Percentiles rank a stretch among this genome's conserved stretches.
phyloP scores from a whole-genome alignment of 257 asterid species.

The Paraleonurus japonicus region DNA sequence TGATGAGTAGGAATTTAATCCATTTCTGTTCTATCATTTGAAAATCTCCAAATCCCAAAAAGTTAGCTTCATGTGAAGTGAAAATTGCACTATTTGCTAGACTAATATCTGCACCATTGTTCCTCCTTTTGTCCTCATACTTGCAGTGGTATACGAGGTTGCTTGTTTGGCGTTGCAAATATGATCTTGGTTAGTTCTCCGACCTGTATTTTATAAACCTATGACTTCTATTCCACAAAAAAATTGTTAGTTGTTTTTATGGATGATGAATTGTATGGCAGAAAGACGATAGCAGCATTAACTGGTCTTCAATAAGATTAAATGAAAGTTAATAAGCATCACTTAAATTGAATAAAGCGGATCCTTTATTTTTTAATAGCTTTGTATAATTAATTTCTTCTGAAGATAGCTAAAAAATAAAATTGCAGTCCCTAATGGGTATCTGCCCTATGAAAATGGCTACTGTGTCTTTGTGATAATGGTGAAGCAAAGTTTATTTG shows the following conservation, averaged over 20 bases:
- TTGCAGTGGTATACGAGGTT: constrained; percentile 84
- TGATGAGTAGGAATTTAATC: neutral
- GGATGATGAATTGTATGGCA: neutral
- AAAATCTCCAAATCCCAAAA: neutral
- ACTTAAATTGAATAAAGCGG: constrained; percentile 1
- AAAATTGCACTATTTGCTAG: constrained; percentile 14
- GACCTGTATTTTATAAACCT: constrained; percentile 9
- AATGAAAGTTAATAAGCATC: neutral
- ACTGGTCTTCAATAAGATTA: neutral
- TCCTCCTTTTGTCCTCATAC: constrained; percentile 36
- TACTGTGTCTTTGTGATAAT: constrained; percentile 10
- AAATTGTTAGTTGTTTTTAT: constrained; percentile 14
- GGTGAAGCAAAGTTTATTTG: constrained; percentile 12
- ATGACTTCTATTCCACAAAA: constrained; percentile 2
- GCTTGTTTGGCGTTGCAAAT: constrained; percentile 86
- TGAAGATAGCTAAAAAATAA: neutral
- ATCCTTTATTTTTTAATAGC: neutral
- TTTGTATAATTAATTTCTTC: neutral
- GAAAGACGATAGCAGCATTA: neutral
- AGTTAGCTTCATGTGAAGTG: neutral
- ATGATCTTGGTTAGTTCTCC: constrained; percentile 82
- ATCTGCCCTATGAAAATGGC: neutral
- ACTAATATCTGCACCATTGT: constrained; percentile 25
- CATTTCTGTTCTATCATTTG: neutral
- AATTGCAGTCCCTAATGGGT: neutral